phyloP scores from a whole-genome alignment of 345 rosid species.

The Crucihimalaya himalaica region DNA sequence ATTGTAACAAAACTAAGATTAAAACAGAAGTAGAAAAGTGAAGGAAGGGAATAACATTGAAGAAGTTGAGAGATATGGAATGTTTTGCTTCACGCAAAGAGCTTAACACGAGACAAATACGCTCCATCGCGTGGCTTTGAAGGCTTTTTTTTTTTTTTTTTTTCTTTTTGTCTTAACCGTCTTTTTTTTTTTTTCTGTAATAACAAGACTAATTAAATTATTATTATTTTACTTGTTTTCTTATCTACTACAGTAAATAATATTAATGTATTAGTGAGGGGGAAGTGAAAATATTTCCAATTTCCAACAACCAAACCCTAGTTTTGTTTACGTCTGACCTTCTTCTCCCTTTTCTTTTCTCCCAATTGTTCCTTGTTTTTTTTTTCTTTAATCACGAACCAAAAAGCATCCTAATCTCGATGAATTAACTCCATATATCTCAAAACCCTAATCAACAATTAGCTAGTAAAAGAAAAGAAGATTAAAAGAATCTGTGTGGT shows the following conservation, averaged over 20 bases:
- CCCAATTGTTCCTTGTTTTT: conserved; percentile 19
- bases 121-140: conserved; percentile 92
- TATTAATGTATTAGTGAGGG: conserved; percentile 3
- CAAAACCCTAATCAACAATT: conserved; percentile 30
- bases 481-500: background rate
- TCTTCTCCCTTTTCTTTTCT: conserved; percentile 24
- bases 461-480: background rate
- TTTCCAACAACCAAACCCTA: conserved; percentile 39
- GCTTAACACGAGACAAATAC: conserved; percentile 65
- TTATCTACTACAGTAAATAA: background rate
- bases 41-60: conserved; percentile 8
- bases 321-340: conserved; percentile 34
- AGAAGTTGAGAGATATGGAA: conserved; percentile 53
- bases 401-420: background rate
- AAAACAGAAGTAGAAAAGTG: conserved; percentile 25
- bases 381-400: background rate
- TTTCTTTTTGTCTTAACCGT: conserved; percentile 20
- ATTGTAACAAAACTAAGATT: background rate
- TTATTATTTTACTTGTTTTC: background rate
- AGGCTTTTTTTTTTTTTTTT: conserved; percentile 4
- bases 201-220: conserved; percentile 14
- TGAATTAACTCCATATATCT: background rate
- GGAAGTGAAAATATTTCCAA: conserved; percentile 16
- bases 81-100: conserved; percentile 99
- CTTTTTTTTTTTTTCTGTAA: conserved; percentile 2